phyloP scores from a whole-genome alignment of 2,329 filamentous ascomycete species.

The Colletotrichum agaves region DNA sequence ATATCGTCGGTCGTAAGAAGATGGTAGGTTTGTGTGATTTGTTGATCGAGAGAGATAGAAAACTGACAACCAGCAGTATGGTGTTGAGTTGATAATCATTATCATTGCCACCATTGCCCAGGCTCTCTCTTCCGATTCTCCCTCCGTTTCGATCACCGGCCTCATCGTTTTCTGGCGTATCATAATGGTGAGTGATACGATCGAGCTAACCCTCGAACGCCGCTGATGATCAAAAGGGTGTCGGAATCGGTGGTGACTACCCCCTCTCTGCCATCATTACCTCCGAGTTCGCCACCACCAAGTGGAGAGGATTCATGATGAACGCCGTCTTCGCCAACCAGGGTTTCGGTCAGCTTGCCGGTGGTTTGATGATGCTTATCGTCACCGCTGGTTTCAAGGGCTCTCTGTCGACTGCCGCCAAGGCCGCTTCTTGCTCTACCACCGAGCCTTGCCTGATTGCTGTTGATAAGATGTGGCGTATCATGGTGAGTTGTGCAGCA shows the following conservation, averaged over 20 bases:
- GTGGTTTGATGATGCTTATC: slow-evolving; percentile 77
- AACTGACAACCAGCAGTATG: slow-evolving; percentile 70
- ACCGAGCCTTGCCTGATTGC: slow-evolving; percentile 60
- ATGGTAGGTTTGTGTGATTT: slow-evolving; percentile 45
- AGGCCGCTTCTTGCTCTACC: slow-evolving; percentile 63
- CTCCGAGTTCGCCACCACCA: slow-evolving; percentile 71
- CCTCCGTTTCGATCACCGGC: slow-evolving; percentile 70
- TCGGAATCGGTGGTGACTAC: slow-evolving; percentile 69
- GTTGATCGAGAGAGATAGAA: neutral
- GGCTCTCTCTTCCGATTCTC: slow-evolving; percentile 71
- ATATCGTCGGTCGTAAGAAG: slow-evolving; percentile 78
- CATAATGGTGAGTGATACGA: slow-evolving; percentile 62
- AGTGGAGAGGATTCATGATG: slow-evolving; percentile 72
- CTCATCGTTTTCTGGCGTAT: slow-evolving; percentile 85
- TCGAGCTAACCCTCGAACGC: neutral
- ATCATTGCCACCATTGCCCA: slow-evolving; percentile 82
- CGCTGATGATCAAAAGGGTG: slow-evolving; percentile 38
- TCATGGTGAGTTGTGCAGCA: slow-evolving; percentile 51
- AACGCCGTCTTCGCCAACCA: slow-evolving; percentile 77
- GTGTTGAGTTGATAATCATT: slow-evolving; percentile 82
- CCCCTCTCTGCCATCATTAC: slow-evolving; percentile 75
- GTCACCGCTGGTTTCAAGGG: slow-evolving; percentile 77
- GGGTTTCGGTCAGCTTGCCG: slow-evolving; percentile 73
- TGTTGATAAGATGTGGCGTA: slow-evolving; percentile 73
- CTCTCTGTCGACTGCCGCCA: slow-evolving; percentile 63